phyloP scores from a whole-genome alignment of 371 early-diverging fungal species.

The Mortierella sp. region DNA sequence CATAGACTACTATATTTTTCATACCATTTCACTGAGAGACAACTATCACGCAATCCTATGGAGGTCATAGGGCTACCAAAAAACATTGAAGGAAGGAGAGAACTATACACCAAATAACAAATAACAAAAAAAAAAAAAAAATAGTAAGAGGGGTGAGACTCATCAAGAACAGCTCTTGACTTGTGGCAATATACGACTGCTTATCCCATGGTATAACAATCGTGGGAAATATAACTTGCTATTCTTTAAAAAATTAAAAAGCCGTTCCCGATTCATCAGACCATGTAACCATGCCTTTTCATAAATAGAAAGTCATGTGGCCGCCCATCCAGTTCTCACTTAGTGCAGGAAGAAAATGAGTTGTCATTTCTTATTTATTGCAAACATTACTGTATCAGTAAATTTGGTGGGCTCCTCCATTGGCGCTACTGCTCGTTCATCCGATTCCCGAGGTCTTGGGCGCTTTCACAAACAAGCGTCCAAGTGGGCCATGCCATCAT shows the following conservation, averaged over 20 bases:
- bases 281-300: neutral
- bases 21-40: no score
- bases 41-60: no score
- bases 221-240: no score
- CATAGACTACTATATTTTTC: neutral
- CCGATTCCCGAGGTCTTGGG: neutral
- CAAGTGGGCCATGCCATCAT: neutral
- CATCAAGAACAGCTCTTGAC: no score
- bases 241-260: no score
- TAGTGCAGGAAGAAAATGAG: neutral
- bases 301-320: neutral
- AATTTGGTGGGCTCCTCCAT: neutral
- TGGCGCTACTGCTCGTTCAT: neutral
- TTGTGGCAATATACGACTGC: no score
- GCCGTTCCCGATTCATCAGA: neutral
- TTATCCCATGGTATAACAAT: no score
- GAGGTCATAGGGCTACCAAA: no score
- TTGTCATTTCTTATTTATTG: neutral
- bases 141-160: no score
- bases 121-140: no score
- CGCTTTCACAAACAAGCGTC: neutral
- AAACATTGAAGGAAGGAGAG: no score
- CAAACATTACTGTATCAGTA: neutral
- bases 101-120: no score
- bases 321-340: neutral